A percentile compares a stretch with the other conserved stretches of the same genome.
phyloP scores from a whole-genome alignment of 2,329 filamentous ascomycete species.

The Domatiomyces globalis region DNA sequence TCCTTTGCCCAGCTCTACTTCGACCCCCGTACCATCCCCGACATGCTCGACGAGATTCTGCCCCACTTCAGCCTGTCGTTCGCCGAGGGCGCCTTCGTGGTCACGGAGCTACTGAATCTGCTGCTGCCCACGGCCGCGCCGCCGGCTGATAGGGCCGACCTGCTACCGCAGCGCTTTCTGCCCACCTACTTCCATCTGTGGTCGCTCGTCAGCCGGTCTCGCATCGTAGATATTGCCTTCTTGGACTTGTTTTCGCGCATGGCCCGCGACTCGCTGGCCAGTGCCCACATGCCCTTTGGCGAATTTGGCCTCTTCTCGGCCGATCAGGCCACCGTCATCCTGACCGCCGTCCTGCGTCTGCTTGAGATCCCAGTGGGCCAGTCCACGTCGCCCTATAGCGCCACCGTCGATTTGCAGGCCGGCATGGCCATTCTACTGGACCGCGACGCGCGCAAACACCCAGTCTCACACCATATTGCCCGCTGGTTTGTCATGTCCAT shows the following conservation, averaged over 20 bases:
- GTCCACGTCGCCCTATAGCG: constrained; percentile 79
- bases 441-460: constrained; percentile 85
- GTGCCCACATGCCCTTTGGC: constrained; percentile 61
- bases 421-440: constrained; percentile 78
- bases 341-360: constrained; percentile 75
- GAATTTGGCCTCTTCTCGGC: constrained; percentile 83
- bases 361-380: constrained; percentile 95
- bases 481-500: constrained; percentile 87
- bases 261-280: constrained; percentile 66
- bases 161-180: constrained; percentile 78
- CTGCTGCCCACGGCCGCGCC: constrained; percentile 73
- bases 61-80: constrained; percentile 90
- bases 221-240: constrained; percentile 70
- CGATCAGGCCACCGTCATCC: constrained; percentile 83
- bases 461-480: constrained; percentile 79
- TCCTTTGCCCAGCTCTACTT: constrained; percentile 86
- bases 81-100: constrained; percentile 80
- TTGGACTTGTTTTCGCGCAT: constrained; percentile 81
- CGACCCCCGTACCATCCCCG: constrained; percentile 69
- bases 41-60: constrained; percentile 65
- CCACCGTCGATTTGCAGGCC: constrained; percentile 62
- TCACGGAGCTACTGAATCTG: constrained; percentile 74
- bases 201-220: constrained; percentile 84
- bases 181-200: constrained; percentile 94
- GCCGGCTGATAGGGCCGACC: constrained; percentile 53